These are phyloP conservation scores for Earliella scabrosa DNA, from an alignment of 1,284 basidiomycete species.

Conservation along the genomic window DNA sequence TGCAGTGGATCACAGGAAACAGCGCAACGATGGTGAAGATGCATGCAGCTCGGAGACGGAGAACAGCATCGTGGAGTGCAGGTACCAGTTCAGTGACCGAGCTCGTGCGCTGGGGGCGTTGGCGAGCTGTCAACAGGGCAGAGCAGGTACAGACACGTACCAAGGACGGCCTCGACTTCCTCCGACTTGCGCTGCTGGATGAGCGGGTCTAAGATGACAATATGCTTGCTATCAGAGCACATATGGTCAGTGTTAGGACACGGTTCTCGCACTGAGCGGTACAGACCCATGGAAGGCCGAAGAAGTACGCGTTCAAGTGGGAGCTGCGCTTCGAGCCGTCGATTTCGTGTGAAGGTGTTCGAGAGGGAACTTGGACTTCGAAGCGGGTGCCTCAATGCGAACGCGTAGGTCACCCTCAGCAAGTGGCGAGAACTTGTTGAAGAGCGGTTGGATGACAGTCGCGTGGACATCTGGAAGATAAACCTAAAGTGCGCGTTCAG, in stretches of 20 bases:
- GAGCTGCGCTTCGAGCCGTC: slow-evolving; percentile 59
- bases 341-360: slow-evolving; percentile 96
- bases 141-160: slow-evolving; percentile 30
- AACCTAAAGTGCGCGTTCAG: slow-evolving; percentile 53
- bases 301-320: slow-evolving; percentile 53
- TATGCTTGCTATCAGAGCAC: slow-evolving; percentile 84
- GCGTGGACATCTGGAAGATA: slow-evolving; percentile 86
- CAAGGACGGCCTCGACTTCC: slow-evolving; percentile 1
- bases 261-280: too few species aligned
- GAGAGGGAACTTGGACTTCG: slow-evolving; percentile 89
- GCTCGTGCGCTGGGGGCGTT: too few species aligned
- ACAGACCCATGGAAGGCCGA: slow-evolving; percentile 88
- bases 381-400: slow-evolving; percentile 77
- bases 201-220: slow-evolving; percentile 97
- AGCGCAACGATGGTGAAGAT: too few species aligned
- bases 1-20: too few species aligned
- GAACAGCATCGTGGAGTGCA: too few species aligned
- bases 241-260: too few species aligned
- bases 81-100: too few species aligned
- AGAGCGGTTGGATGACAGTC: slow-evolving; percentile 91
- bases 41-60: too few species aligned
- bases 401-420: slow-evolving; percentile 73
- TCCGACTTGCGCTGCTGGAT: slow-evolving; percentile 54
- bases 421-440: slow-evolving; percentile 95
- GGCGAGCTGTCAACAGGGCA: too few species aligned